Evolutionary conservation across 2,329 filamentous ascomycete species (phyloP), one percentile per base, ranked within the genome.

Genomic region (Passalora sequoiae): DNA sequence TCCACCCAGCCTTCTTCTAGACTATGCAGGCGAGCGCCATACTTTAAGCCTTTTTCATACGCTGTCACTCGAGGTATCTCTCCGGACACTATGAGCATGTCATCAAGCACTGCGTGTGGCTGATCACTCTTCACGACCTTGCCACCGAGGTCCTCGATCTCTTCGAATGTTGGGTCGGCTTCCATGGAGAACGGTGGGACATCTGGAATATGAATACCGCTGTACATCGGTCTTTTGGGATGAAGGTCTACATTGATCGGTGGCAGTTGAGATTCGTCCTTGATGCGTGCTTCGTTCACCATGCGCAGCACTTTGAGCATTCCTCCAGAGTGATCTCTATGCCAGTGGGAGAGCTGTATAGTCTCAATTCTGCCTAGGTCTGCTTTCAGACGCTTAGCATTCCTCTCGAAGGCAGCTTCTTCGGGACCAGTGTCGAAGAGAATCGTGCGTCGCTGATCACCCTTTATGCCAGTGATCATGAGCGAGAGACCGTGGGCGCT

Each of bases 361-460:
- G 20, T 42, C 41, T 60, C 56, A 17, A 58, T 52, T 8, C 24
- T 17, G 12, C 43, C 49, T 3, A 57, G 16, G 17, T 54, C 49
- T 12, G 53, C 56, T 25, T 43, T 43, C 9, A 58, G 37, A 6
- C 57, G 51, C 22, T 33, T 47, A 1, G 53, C 57, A 35, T 60
- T 60, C 8, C 50, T 43, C 35, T 60, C 56, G 10, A 43, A 60
- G 8, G 49, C 49, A 6, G 25, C 15, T 16, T 58, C 57, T 39
- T 58, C 56, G 9, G 57, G 57, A 1, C 57, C 57, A 12, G 57
- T 56, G 27, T 60, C 57, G 41, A 60, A 59, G 5, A 60, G 42
- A 3, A 60, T 51, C 1, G 56, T 59, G 19, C 48, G 56, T 16
- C 40, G 30, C 25, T 47, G 16, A 7, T 47, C 45, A 25, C 44